Evolutionary conservation across 164 flowering plant species (phyloP).

Genomic region (Tetrastigma voinierianum): DNA sequence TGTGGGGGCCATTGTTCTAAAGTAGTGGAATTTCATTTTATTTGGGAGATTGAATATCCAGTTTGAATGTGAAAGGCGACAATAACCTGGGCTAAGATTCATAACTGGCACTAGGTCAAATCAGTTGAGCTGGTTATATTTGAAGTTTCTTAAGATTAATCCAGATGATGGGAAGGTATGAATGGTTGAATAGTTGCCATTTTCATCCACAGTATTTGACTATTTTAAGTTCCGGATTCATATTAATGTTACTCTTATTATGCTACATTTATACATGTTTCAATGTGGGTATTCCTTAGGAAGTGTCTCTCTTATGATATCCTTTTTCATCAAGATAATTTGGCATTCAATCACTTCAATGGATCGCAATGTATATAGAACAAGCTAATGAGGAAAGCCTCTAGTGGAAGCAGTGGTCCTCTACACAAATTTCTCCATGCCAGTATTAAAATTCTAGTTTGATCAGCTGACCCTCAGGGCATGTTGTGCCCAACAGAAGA

Average conservation of each 20-base stretch:
- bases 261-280: conserved; percentile 53
- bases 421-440: conserved; percentile 7
- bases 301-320: conserved; percentile 96
- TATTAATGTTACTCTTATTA: neutral
- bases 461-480: conserved; percentile 18
- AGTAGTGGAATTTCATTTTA: neutral
- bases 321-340: conserved; percentile 88
- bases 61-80: neutral
- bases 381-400: conserved; percentile 23
- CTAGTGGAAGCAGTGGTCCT: conserved; percentile 20
- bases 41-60: neutral
- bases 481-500: conserved; percentile 14
- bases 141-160: conserved; percentile 87
- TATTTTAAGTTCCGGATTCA: neutral
- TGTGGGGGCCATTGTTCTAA: neutral
- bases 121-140: conserved; percentile 74
- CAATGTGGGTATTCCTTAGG: conserved; percentile 97
- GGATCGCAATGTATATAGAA: conserved; percentile 61
- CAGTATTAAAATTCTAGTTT: conserved; percentile 16
- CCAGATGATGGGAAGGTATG: conserved; percentile 97
- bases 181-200: neutral
- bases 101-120: conserved; percentile 62
- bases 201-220: neutral
- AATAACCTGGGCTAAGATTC: neutral
- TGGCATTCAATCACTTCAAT: conserved; percentile 80